A percentile compares a stretch with the other conserved stretches of the same genome.
phyloP scores from a whole-genome alignment of 345 rosid species.

The Nephelium lappaceum region DNA sequence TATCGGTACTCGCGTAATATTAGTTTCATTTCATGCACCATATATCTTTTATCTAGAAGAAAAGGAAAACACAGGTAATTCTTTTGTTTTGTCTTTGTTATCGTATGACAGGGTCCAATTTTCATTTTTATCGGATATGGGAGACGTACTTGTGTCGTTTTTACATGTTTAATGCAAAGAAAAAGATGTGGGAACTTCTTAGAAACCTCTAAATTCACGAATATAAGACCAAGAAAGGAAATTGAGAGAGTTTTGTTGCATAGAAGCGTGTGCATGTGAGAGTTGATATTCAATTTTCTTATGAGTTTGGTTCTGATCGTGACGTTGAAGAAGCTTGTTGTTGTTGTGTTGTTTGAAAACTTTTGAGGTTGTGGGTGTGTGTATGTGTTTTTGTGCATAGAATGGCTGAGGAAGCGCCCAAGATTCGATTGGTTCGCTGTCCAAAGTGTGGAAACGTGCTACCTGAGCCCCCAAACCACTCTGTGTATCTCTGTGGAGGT shows the following conservation, averaged over 20 bases:
- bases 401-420: slow-evolving; percentile 67
- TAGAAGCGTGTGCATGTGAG: slow-evolving; percentile 12
- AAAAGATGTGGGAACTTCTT: background rate
- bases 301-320: background rate
- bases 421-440: slow-evolving; percentile 77
- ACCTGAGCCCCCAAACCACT: slow-evolving; percentile 64
- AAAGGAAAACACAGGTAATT: background rate
- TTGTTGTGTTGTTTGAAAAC: slow-evolving; percentile 14
- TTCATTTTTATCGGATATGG: background rate
- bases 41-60: background rate
- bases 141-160: background rate
- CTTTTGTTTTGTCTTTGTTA: background rate
- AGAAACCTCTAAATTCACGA: background rate
- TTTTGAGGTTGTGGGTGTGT: background rate
- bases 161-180: slow-evolving; percentile 1
- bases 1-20: slow-evolving; percentile 5
- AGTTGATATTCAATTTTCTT: background rate
- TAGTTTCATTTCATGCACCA: background rate
- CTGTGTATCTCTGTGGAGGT: slow-evolving; percentile 89
- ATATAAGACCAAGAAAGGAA: background rate
- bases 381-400: background rate
- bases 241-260: background rate
- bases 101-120: background rate
- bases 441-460: slow-evolving; percentile 87
- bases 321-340: slow-evolving; percentile 2